Evolutionary conservation across 768 basidiomycete species (phyloP).

Genomic region (Aureoboletus auriporus): DNA sequence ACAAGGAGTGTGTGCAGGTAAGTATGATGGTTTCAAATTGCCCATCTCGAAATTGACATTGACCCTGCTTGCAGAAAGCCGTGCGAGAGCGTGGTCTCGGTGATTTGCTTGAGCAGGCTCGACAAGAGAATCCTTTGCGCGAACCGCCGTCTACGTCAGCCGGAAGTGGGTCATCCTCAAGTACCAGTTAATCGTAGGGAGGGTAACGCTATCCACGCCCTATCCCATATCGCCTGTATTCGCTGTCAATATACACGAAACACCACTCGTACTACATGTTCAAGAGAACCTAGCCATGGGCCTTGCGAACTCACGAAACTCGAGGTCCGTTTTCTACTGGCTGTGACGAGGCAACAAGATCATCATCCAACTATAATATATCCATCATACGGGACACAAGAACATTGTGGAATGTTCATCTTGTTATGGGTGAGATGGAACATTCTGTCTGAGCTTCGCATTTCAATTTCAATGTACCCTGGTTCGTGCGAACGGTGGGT

Average conservation of each 20-base stretch:
- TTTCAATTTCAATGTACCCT: too few species aligned
- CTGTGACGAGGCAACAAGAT: too few species aligned
- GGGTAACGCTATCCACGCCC: background rate
- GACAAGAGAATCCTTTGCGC: slow-evolving; percentile 72
- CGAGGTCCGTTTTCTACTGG: too few species aligned
- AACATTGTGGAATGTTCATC: too few species aligned
- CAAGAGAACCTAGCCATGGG: too few species aligned
- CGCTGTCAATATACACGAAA: background rate
- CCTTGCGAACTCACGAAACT: too few species aligned
- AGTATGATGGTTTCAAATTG: slow-evolving; percentile 19
- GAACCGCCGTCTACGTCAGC: slow-evolving; percentile 42
- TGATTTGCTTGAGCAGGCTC: slow-evolving; percentile 71
- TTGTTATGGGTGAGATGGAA: too few species aligned
- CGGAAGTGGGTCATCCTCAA: slow-evolving; percentile 8
- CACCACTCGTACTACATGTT: background rate
- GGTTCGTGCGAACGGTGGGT: too few species aligned
- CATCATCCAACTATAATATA: too few species aligned
- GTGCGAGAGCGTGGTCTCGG: slow-evolving; percentile 75
- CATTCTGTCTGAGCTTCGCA: too few species aligned
- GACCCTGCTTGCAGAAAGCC: slow-evolving; percentile 52
- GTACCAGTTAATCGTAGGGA: slow-evolving; percentile 8
- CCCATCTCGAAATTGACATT: background rate
- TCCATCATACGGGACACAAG: too few species aligned
- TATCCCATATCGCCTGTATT: background rate
- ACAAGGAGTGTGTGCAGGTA: slow-evolving; percentile 82